Conservation (phyloP, 352 stramenopile species). For the Blastocystis sp. region DNA sequence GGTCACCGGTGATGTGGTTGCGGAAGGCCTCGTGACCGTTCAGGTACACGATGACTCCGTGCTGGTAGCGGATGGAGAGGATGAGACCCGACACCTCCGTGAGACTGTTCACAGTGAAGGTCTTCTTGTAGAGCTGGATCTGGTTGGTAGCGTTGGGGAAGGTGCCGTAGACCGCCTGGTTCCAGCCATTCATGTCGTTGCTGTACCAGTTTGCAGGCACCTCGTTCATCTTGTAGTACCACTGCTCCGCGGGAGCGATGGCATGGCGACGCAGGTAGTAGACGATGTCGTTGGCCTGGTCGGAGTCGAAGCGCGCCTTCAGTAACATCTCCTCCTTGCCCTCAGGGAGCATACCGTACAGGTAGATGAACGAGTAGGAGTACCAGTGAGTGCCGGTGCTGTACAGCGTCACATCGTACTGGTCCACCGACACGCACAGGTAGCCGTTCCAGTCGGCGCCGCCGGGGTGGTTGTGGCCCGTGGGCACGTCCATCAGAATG, state of each 20-base stretch:
- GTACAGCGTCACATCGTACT: background rate
- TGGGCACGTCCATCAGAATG: background rate
- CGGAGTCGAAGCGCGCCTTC: background rate
- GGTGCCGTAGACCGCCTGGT: background rate
- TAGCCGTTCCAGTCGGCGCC: background rate
- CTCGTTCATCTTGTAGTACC: constrained; percentile 46
- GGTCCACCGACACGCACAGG: background rate
- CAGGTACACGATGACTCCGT: background rate
- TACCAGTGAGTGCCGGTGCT: background rate
- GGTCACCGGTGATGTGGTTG: background rate
- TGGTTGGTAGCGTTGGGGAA: background rate
- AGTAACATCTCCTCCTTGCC: background rate
- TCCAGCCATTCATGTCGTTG: background rate
- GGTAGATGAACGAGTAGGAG: background rate
- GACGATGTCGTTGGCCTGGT: background rate
- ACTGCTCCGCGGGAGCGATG: background rate
- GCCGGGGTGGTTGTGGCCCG: background rate
- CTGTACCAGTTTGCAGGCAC: constrained; percentile 17
- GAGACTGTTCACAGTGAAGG: background rate
- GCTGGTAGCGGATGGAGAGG: background rate
- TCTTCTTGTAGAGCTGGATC: constrained; percentile 52
- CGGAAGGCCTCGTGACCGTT: constrained; percentile 37
- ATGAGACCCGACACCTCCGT: background rate
- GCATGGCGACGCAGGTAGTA: background rate
- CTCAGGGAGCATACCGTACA: background rate